A percentile compares a stretch with the other conserved stretches of the same genome.
Conservation (phyloP, 2,329 filamentous ascomycete species). For the Helotiales sp. region DNA sequence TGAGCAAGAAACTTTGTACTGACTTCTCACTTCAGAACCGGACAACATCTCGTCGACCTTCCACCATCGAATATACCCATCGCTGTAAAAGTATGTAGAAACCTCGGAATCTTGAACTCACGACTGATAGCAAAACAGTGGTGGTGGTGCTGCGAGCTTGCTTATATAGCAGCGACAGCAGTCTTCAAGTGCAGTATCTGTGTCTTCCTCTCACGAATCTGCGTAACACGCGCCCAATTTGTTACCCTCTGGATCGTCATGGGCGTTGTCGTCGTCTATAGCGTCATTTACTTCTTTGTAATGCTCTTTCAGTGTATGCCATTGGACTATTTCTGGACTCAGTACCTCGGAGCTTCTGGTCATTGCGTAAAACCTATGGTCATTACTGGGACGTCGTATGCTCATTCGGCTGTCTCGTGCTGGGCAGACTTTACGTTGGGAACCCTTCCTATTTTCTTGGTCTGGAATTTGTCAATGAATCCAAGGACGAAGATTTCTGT, state of each 20-base stretch:
- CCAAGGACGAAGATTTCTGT: conserved; percentile 39
- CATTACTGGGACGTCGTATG: conserved; percentile 37
- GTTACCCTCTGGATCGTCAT: conserved; percentile 36
- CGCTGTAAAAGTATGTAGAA: conserved; percentile 20
- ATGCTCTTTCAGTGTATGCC: conserved; percentile 39
- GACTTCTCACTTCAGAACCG: conserved; percentile 11
- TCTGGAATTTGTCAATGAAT: conserved; percentile 42
- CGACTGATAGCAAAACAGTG: conserved; percentile 12
- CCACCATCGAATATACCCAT: conserved; percentile 4
- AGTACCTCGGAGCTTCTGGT: conserved; percentile 31
- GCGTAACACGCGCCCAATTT: conserved; percentile 31
- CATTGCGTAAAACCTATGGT: conserved; percentile 31
- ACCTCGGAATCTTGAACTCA: not conserved
- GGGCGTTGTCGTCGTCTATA: conserved; percentile 35
- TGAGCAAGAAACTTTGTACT: not conserved
- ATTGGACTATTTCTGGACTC: conserved; percentile 39
- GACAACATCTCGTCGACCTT: conserved; percentile 19
- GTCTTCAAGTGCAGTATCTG: conserved; percentile 40
- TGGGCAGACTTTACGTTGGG: conserved; percentile 41
- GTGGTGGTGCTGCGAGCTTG: conserved; percentile 32
- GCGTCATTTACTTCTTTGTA: conserved; percentile 41
- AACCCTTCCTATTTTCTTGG: conserved; percentile 41
- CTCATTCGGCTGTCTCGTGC: conserved; percentile 39
- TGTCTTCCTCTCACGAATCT: conserved; percentile 39
- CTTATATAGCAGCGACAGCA: conserved; percentile 43